phyloP scores from a whole-genome alignment of 2,329 filamentous ascomycete species.

The Xylariales sp. region DNA sequence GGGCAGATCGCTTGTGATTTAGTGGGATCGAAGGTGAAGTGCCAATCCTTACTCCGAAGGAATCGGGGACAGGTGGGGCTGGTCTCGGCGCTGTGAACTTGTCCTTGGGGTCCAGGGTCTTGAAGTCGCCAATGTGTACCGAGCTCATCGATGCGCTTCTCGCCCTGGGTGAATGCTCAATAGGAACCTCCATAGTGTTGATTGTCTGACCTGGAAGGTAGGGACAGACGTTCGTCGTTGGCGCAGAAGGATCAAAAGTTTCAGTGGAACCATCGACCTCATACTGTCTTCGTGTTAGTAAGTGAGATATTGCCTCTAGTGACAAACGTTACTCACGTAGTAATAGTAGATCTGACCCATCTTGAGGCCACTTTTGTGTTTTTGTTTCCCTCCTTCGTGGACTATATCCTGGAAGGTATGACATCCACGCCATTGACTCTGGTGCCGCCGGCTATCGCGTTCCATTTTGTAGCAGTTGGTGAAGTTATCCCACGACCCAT shows the following conservation, averaged over 20 bases:
- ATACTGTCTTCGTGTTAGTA: slow-evolving; percentile 53
- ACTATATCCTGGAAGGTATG: slow-evolving; percentile 82
- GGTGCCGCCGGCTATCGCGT: slow-evolving; percentile 68
- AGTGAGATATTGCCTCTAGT: slow-evolving; percentile 22
- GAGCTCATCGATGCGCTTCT: slow-evolving; percentile 65
- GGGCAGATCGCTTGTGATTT: slow-evolving; percentile 32
- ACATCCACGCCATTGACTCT: slow-evolving; percentile 79
- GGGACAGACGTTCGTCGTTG: slow-evolving; percentile 75
- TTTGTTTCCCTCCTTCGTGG: slow-evolving; percentile 65
- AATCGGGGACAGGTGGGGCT: slow-evolving; percentile 42
- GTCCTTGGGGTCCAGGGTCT: slow-evolving; percentile 73
- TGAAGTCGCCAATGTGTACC: slow-evolving; percentile 52
- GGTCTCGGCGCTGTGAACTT: slow-evolving; percentile 68
- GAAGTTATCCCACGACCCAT: slow-evolving; percentile 97
- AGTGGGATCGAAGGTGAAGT: slow-evolving; percentile 27
- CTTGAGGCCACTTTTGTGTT: slow-evolving; percentile 73
- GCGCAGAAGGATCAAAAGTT: slow-evolving; percentile 66
- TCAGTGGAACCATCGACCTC: slow-evolving; percentile 75
- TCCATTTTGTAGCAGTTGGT: slow-evolving; percentile 73
- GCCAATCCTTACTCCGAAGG: slow-evolving; percentile 30
- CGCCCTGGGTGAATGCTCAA: slow-evolving; percentile 55
- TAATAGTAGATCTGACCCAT: slow-evolving; percentile 96
- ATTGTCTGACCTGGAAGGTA: slow-evolving; percentile 83
- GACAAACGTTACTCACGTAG: slow-evolving; percentile 62
- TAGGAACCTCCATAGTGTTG: slow-evolving; percentile 78